Percentiles rank a stretch among this genome's conserved stretches.
These are phyloP conservation scores for Podaxis mareebaensis DNA, from an alignment of 768 basidiomycete genomes.

Conservation along the genomic window DNA sequence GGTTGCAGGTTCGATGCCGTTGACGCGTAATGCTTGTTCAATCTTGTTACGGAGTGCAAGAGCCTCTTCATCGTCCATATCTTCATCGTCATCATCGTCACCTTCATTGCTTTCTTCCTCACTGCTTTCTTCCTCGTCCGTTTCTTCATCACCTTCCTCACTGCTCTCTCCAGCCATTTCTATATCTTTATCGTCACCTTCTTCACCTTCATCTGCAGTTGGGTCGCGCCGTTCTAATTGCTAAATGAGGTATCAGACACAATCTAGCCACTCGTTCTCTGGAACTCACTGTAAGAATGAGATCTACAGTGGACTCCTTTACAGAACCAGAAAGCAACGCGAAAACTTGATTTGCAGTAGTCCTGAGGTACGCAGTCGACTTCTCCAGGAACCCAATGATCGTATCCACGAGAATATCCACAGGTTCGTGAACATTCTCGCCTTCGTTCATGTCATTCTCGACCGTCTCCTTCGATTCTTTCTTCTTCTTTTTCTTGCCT, in stretches of 20 bases:
- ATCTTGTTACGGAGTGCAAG: conserved; percentile 69
- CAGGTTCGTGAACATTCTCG: conserved; percentile 43
- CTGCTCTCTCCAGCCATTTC: conserved; percentile 36
- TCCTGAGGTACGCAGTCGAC: conserved; percentile 76
- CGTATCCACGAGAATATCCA: conserved; percentile 86
- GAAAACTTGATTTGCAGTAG: conserved; percentile 80
- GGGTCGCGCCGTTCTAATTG: conserved; percentile 82
- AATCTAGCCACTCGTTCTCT: background rate
- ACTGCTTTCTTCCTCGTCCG: conserved; percentile 33
- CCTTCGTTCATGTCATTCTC: conserved; percentile 41
- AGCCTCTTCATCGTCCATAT: conserved; percentile 35
- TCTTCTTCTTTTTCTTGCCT: conserved; percentile 25
- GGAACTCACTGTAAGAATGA: conserved; percentile 74
- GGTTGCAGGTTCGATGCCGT: conserved; percentile 56
- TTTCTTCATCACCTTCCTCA: conserved; percentile 38
- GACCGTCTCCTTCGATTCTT: conserved; percentile 25
- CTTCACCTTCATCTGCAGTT: conserved; percentile 41
- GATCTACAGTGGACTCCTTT: conserved; percentile 70
- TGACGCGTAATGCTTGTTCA: conserved; percentile 59
- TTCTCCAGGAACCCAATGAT: conserved; percentile 90
- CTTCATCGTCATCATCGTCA: conserved; percentile 44
- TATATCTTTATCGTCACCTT: conserved; percentile 33
- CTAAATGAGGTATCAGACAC: conserved; percentile 37
- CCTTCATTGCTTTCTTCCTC: conserved; percentile 33
- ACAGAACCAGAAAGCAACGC: conserved; percentile 67